phyloP scores from a whole-genome alignment of 169 alveolate species.

The Plasmodium berghei region DNA sequence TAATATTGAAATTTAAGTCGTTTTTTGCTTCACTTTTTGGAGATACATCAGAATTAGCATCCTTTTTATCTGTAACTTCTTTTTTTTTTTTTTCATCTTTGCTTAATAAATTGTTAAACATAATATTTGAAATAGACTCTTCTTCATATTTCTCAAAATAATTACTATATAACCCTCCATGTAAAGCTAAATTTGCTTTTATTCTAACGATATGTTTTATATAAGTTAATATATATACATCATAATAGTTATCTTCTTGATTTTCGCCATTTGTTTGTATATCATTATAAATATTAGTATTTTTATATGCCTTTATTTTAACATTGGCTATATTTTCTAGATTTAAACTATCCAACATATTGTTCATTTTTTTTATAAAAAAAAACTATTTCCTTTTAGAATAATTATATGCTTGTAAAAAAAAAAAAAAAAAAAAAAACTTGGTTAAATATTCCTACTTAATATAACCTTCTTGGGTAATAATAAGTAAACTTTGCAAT shows the following conservation, averaged over 20 bases:
- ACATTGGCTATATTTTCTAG: slow-evolving; percentile 67
- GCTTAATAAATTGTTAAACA: slow-evolving; percentile 28
- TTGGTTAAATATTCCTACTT: slow-evolving; percentile 20
- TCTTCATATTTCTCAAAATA: slow-evolving; percentile 71
- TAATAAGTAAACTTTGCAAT: no score
- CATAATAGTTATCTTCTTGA: slow-evolving; percentile 19
- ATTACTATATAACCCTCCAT: slow-evolving; percentile 70
- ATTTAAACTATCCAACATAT: slow-evolving; percentile 10
- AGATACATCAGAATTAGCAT: neutral
- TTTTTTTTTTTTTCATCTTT: slow-evolving; percentile 1
- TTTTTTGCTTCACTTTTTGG: neutral
- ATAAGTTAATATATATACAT: slow-evolving; percentile 59
- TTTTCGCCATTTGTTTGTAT: slow-evolving; percentile 16
- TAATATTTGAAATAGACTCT: slow-evolving; percentile 59
- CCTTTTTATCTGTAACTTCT: neutral
- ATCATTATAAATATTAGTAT: slow-evolving; percentile 16
- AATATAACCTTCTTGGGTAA: no score
- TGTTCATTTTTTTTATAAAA: slow-evolving; percentile 18
- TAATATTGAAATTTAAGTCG: slow-evolving; percentile 44
- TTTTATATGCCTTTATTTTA: slow-evolving; percentile 57
- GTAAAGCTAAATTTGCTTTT: slow-evolving; percentile 59
- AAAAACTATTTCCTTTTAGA: no score
- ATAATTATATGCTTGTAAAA: neutral
- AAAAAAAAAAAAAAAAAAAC: slow-evolving; percentile 11
- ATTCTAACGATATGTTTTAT: slow-evolving; percentile 67